Conservation (phyloP, 2,329 filamentous ascomycete species). For the Shiraia bambusicola region DNA sequence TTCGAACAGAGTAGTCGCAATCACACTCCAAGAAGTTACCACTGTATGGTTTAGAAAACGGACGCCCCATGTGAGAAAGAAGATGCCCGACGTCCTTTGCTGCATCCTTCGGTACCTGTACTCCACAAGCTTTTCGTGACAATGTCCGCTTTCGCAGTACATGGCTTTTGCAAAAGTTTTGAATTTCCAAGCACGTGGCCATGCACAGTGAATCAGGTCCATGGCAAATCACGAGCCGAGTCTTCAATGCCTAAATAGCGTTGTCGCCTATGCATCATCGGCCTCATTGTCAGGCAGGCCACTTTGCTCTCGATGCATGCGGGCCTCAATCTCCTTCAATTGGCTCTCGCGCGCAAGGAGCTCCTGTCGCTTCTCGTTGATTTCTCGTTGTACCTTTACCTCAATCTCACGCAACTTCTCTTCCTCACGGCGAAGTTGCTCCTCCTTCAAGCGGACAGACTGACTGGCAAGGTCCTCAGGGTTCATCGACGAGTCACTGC, state of each 20-base stretch:
- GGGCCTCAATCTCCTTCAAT: slow-evolving; percentile 96
- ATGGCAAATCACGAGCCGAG: slow-evolving; percentile 9
- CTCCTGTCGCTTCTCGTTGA: slow-evolving; percentile 99
- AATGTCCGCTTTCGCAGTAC: slow-evolving; percentile 37
- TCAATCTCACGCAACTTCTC: slow-evolving; percentile 99
- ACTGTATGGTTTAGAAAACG: slow-evolving; percentile 28
- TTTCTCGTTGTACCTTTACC: slow-evolving; percentile 98
- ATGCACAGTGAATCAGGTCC: slow-evolving; percentile 16
- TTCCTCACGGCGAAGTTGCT: slow-evolving; percentile 97
- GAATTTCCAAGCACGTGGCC: slow-evolving; percentile 30
- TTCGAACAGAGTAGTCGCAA: slow-evolving; percentile 30
- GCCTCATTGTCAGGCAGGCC: slow-evolving; percentile 37
- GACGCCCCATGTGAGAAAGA: slow-evolving; percentile 35
- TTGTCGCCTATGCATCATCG: slow-evolving; percentile 31
- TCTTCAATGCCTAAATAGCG: slow-evolving; percentile 6
- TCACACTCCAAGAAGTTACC: slow-evolving; percentile 23
- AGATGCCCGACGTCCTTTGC: slow-evolving; percentile 27
- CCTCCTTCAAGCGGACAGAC: slow-evolving; percentile 98
- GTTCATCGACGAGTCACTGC: slow-evolving; percentile 84
- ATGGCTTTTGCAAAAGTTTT: slow-evolving; percentile 25
- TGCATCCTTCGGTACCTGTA: slow-evolving; percentile 27
- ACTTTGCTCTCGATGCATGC: slow-evolving; percentile 86
- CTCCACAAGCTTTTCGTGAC: slow-evolving; percentile 32
- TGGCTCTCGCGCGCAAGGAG: slow-evolving; percentile 95
- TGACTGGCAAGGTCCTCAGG: slow-evolving; percentile 95